Percentiles rank a stretch among this genome's conserved stretches.
Conservation (phyloP, 352 stramenopile genomes). For the Phytophthora pini region DNA sequence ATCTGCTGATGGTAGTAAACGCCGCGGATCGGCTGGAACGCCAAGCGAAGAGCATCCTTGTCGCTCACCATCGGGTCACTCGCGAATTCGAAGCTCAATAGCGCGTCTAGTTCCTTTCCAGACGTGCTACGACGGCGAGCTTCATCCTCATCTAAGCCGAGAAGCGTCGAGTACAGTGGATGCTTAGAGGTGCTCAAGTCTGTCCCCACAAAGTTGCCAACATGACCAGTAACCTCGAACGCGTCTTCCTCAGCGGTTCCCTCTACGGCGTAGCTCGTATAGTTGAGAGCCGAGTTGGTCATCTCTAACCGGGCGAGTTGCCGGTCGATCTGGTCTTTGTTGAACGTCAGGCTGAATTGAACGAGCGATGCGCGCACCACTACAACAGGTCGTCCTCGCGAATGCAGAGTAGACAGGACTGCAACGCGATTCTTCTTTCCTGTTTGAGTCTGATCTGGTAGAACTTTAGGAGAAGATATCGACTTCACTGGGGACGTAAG, state of each 20-base stretch:
- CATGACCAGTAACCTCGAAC: slow-evolving; percentile 44
- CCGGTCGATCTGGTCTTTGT: slow-evolving; percentile 79
- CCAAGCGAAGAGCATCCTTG: slow-evolving; percentile 55
- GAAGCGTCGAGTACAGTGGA: slow-evolving; percentile 63
- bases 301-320: slow-evolving; percentile 71
- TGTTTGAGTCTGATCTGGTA: not conserved
- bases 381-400: slow-evolving; percentile 28
- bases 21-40: slow-evolving; percentile 71
- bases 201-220: slow-evolving; percentile 78
- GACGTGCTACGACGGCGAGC: slow-evolving; percentile 9
- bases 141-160: slow-evolving; percentile 63
- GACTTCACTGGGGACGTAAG: slow-evolving; percentile 5
- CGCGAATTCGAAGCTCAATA: slow-evolving; percentile 37
- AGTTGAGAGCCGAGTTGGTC: slow-evolving; percentile 60
- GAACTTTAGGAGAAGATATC: not conserved
- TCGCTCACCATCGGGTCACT: slow-evolving; percentile 28
- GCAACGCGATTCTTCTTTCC: slow-evolving; percentile 2
- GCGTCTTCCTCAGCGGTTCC: slow-evolving; percentile 24
- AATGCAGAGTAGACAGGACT: slow-evolving; percentile 14
- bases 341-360: slow-evolving; percentile 82
- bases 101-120: slow-evolving; percentile 17
- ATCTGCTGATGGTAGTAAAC: slow-evolving; percentile 91
- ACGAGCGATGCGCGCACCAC: slow-evolving; percentile 70
- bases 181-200: slow-evolving; percentile 82
- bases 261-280: slow-evolving; percentile 33